A percentile compares a stretch with the other conserved stretches of the same genome.
Conservation (phyloP, 257 asterid genomes). For the Linderniella brevidens region DNA sequence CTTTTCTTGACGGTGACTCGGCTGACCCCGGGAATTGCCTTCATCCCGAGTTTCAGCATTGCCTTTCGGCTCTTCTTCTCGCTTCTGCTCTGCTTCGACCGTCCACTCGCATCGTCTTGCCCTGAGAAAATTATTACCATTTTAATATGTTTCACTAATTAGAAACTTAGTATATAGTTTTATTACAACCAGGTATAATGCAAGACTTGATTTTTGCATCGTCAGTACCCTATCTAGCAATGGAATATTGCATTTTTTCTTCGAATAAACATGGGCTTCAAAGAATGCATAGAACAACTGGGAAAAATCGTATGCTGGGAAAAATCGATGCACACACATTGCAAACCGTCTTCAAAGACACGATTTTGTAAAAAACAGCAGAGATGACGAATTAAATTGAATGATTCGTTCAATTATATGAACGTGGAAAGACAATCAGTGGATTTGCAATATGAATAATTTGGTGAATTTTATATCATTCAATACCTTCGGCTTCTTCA, state of each 20-base stretch:
- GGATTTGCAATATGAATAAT: neutral
- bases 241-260: no score
- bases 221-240: no score
- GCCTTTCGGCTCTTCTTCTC: constrained; percentile 46
- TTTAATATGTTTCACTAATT: no score
- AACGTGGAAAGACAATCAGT: neutral
- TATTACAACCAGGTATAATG: constrained; percentile 1
- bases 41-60: constrained; percentile 35
- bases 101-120: constrained; percentile 26
- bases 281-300: no score
- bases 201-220: no score
- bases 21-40: constrained; percentile 29
- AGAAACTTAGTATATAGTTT: no score
- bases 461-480: neutral
- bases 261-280: no score
- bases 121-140: constrained; percentile 1
- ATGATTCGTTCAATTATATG: neutral
- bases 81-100: constrained; percentile 34
- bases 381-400: no score
- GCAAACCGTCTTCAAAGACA: no score
- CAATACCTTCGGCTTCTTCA: constrained; percentile 25
- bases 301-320: no score
- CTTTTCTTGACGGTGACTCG: constrained; percentile 37
- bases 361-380: no score
- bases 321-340: no score